These are phyloP conservation scores for Russula emetica DNA, from an alignment of 768 basidiomycete species.

Conservation along the genomic window DNA sequence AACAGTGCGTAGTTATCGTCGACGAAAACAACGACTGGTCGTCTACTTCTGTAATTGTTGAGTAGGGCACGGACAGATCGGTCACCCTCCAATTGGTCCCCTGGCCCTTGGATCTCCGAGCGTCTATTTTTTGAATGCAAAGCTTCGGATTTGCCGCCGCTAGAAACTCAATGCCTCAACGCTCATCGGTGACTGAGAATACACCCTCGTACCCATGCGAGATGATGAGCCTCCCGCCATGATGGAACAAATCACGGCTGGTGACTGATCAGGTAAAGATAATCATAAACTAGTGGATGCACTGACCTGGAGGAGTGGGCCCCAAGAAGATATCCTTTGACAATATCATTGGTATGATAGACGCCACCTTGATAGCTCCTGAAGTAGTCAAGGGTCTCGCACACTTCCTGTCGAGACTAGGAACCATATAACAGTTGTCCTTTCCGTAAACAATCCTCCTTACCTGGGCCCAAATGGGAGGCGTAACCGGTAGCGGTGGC, in stretches of 20 bases:
- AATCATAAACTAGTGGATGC: neutral
- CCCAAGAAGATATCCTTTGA: slow-evolving; percentile 73
- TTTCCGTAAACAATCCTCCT: slow-evolving; percentile 11
- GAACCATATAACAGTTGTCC: slow-evolving; percentile 13
- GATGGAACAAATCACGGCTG: slow-evolving; percentile 67
- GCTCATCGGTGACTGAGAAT: neutral
- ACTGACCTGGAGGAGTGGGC: slow-evolving; percentile 62
- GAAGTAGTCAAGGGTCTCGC: slow-evolving; percentile 74
- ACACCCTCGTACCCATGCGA: slow-evolving; percentile 66
- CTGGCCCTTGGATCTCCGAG: slow-evolving; percentile 42
- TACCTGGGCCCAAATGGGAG: slow-evolving; percentile 47
- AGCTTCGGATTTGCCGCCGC: slow-evolving; percentile 68
- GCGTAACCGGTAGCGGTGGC: slow-evolving; percentile 32
- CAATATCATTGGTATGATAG: slow-evolving; percentile 55
- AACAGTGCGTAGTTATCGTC: slow-evolving; percentile 72
- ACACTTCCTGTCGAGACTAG: slow-evolving; percentile 80
- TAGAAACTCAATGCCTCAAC: slow-evolving; percentile 30
- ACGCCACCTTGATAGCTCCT: slow-evolving; percentile 78
- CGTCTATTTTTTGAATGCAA: slow-evolving; percentile 43
- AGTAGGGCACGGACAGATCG: slow-evolving; percentile 68
- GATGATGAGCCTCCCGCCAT: slow-evolving; percentile 65
- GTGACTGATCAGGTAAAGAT: slow-evolving; percentile 19
- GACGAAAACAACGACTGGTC: slow-evolving; percentile 64
- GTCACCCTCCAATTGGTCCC: slow-evolving; percentile 65
- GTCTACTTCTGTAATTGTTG: slow-evolving; percentile 47